Evolutionary conservation across 202 grass and related monocot genomes (phyloP).

Genomic region (Zoysia matrella): DNA sequence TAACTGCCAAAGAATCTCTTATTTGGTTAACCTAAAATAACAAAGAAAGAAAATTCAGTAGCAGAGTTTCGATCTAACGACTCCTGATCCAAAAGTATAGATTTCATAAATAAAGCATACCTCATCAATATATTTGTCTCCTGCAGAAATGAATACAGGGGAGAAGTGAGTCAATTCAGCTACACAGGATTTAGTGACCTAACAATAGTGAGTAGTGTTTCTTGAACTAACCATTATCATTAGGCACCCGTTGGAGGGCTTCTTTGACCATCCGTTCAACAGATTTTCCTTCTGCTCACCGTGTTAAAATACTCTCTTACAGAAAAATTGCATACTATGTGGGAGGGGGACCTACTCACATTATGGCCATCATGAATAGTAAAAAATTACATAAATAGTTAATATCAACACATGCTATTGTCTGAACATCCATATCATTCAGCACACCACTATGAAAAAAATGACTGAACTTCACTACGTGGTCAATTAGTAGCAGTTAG

Average conservation of each 20-base stretch:
- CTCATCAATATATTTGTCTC: constrained; percentile 88
- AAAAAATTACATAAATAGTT: not conserved
- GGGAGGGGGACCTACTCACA: too few relatives aligned
- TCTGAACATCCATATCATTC: too few relatives aligned
- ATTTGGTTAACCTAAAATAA: too few relatives aligned
- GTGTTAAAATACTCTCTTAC: not conserved
- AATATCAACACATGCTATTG: not conserved
- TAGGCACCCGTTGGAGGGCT: constrained; percentile 88
- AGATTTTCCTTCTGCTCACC: constrained; percentile 91
- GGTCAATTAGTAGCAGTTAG: not conserved
- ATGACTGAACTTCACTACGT: not conserved
- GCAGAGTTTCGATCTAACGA: not conserved
- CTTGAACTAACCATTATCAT: constrained; percentile 68
- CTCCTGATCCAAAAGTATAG: constrained; percentile 24
- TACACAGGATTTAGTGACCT: not conserved
- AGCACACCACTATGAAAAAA: too few relatives aligned
- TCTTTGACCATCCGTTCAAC: constrained; percentile 99
- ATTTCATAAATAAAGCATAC: constrained; percentile 55
- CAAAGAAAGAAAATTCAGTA: too few relatives aligned
- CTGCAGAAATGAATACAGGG: constrained; percentile 57
- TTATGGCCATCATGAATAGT: not conserved
- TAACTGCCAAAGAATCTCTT: constrained; percentile 80
- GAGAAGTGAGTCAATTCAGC: constrained; percentile 17
- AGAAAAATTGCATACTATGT: too few relatives aligned
- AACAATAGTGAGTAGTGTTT: not conserved